A percentile compares a stretch with the other conserved stretches of the same genome.
phyloP scores from a whole-genome alignment of 78 protist genomes.

The Trichosphaerium sp. region DNA sequence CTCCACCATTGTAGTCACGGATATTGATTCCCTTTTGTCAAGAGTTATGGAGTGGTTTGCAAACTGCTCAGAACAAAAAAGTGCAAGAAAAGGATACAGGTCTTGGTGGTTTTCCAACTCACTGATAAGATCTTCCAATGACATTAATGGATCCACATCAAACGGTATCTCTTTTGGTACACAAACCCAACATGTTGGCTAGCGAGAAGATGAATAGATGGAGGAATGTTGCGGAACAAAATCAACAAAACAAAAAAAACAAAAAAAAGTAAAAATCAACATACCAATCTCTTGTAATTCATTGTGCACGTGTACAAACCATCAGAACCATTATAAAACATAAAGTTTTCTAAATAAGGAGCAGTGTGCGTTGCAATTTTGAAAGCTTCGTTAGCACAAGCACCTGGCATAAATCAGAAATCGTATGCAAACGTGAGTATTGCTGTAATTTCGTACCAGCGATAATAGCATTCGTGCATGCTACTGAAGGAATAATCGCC shows the following conservation, averaged over 20 bases:
- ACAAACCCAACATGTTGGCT: neutral
- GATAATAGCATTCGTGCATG: conserved; percentile 94
- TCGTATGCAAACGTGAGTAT: no score
- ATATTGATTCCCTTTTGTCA: neutral
- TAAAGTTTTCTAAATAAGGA: conserved; percentile 59
- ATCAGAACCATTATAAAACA: conserved; percentile 64
- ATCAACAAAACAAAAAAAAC: no score
- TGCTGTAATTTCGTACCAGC: no score
- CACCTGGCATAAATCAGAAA: no score
- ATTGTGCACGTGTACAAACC: conserved; percentile 75
- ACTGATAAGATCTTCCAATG: conserved; percentile 10
- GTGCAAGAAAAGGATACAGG: neutral
- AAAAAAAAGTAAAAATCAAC: conserved; percentile 45
- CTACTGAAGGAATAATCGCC: conserved; percentile 95
- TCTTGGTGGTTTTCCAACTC: conserved; percentile 12
- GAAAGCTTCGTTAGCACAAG: conserved; percentile 76
- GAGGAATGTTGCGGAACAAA: no score
- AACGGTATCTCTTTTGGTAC: neutral
- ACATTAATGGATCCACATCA: neutral
- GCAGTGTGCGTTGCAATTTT: conserved; percentile 68
- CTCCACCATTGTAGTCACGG: conserved; percentile 13
- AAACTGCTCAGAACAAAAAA: neutral
- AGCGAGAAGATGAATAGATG: neutral
- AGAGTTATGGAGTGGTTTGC: neutral
- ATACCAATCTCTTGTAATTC: conserved; percentile 45